Evolutionary conservation across 306 rosid genomes (phyloP), one percentile per base, ranked within the genome.

Genomic region (Lupinus albus): DNA sequence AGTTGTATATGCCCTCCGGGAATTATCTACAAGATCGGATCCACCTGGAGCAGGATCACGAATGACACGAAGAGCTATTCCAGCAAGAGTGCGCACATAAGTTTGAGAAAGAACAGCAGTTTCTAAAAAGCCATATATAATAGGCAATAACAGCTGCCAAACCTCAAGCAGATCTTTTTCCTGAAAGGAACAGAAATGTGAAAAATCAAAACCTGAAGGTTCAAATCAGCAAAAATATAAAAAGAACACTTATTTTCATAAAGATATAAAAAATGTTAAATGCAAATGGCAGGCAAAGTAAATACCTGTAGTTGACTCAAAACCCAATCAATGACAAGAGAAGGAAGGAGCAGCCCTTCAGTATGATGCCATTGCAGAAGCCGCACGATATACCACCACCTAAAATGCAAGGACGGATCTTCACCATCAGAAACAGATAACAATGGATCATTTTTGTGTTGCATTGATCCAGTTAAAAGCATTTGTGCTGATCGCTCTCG

Each of bases 291-390:
- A 25, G 16, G 44, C 4, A 54, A 25, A 25, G 38, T 49, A 28
- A 73, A 48, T 59, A 93, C 99, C 99, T 90, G 90, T 58, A 93
- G 83, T 74, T 90, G 96, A 78, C 78, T 79, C 66, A 93, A 82
- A 79, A 93, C 91, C 99, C 99, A 93, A 64, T 90, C 99, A 70
- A 93, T 84, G 57, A 93, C 80, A 79, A 86, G 85, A 51, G 97
- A 84, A 51, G 99, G 92, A 79, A 84, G 83, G 63, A 90, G 83
- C 38, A 90, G 78, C 66, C 99, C 92, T 68, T 93, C 97, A 3
- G 96, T 88, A 74, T 86, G 88, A 80, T 88, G 96, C 99, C 97
- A 93, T 51, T 86, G 97, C 87, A 93, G 78, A 16, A 90, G 97
- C 38, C 96, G 86, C 47, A 87, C 89, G 75, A 86, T 76, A 74